These are phyloP conservation scores for Xanthoparmelia taractica DNA, from an alignment of 495 filamentous ascomycete species.

Conservation along the genomic window DNA sequence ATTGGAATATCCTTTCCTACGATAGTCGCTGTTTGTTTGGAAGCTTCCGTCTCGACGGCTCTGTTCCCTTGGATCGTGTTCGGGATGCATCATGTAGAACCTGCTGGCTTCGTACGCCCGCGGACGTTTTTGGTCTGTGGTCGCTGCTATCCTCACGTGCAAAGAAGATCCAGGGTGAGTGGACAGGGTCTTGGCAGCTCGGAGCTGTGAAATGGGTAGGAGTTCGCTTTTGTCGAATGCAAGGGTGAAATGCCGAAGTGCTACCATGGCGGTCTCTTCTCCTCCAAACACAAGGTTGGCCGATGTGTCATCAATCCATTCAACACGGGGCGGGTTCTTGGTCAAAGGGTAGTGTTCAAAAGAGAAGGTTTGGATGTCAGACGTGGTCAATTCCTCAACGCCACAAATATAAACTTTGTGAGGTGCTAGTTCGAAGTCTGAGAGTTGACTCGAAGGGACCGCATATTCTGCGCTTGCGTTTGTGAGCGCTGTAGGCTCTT, in stretches of 20 bases:
- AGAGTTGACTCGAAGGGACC: neutral
- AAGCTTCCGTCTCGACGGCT: slow-evolving; percentile 44
- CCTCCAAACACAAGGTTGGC: slow-evolving; percentile 74
- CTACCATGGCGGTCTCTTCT: slow-evolving; percentile 59
- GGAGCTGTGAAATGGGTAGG: slow-evolving; percentile 44
- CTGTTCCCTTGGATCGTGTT: slow-evolving; percentile 75
- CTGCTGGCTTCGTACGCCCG: slow-evolving; percentile 73
- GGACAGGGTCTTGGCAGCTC: slow-evolving; percentile 54
- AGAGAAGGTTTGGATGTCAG: slow-evolving; percentile 65
- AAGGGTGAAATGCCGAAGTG: slow-evolving; percentile 56
- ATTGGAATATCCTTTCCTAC: slow-evolving; percentile 46
- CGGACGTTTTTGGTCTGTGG: slow-evolving; percentile 67
- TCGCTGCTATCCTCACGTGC: slow-evolving; percentile 63
- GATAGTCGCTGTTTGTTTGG: slow-evolving; percentile 53
- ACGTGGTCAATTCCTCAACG: slow-evolving; percentile 70
- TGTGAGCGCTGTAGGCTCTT: slow-evolving; percentile 5
- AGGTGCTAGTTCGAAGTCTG: slow-evolving; percentile 31
- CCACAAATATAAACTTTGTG: slow-evolving; percentile 76
- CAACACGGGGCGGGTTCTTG: slow-evolving; percentile 51
- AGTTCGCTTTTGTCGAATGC: slow-evolving; percentile 31
- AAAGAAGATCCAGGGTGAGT: slow-evolving; percentile 62
- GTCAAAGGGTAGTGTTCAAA: slow-evolving; percentile 53
- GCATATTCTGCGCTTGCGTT: neutral
- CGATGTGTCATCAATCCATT: slow-evolving; percentile 94
- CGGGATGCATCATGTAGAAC: slow-evolving; percentile 85